Evolutionary conservation across 202 grass and related monocot species (phyloP), one percentile per base, ranked within the genome.

Genomic region (Musa balbisiana): DNA sequence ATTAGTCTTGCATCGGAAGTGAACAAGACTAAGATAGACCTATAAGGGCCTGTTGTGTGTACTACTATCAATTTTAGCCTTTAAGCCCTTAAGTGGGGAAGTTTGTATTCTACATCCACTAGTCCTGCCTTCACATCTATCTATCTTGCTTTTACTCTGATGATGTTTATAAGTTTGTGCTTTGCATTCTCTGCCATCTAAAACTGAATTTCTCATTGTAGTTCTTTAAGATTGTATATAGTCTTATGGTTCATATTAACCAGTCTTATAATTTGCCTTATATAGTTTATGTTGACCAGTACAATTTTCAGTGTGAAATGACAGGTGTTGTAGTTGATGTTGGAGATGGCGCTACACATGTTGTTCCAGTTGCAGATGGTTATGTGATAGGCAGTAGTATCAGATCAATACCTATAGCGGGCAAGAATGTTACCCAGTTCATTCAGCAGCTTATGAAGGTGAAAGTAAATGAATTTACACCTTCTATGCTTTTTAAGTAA

Each of bases 341-440:
- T 75, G 95, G 95, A 73, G 91, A 99, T 74, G 95, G 95, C 52
- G 95, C 89, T 76, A 99, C 95, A 51, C 95, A 99, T 82, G 83
- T 99, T 55, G 95, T 99, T 71, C 91, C 95, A 16, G 91, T 99
- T 82, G 95, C 95, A 67, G 95, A 99, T 88, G 95, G 95, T 75
- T 99, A 99, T 90, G 95, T 99, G 67, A 99, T 99, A n/a, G 95
- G 95, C 29, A 95, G 89, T 80, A 92, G 89, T 71, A 99, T 99
- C 73, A 88, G 86, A 85, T 99, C 95, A 82, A 92, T 99, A 81
- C 95, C 91, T 79, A 81, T 99, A 78, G 89, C 95, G 25, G 95
- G 91, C 83, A 95, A 92, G 83, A 91, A 99, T 88, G 95, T 90
- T 82, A 99, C 95, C 67, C 87, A 91, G 58, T 99, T 99, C 83